These are phyloP conservation scores for Solanum hybrid DNA, from an alignment of 305 asterid species.

Conservation along the genomic window DNA sequence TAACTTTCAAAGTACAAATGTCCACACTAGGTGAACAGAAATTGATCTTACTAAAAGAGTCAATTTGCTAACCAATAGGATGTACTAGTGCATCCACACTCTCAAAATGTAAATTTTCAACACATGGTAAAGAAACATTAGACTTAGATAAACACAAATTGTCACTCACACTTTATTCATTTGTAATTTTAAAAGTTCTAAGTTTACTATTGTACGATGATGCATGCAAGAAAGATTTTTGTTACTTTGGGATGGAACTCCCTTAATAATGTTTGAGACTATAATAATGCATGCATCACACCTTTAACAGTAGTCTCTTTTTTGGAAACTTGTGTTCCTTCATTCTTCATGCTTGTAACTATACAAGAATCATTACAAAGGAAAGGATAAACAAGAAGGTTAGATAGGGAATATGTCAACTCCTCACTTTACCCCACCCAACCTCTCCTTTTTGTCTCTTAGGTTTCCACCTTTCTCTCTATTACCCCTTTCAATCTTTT, in stretches of 20 bases:
- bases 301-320: background rate
- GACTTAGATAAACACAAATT: background rate
- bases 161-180: background rate
- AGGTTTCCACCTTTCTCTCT: background rate
- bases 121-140: background rate
- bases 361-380: background rate
- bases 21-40: background rate
- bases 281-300: background rate
- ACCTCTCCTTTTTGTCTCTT: background rate
- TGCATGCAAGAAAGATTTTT: background rate
- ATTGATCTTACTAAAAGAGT: background rate
- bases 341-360: background rate
- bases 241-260: background rate
- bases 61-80: background rate
- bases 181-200: too few relatives aligned
- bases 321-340: background rate
- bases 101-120: background rate
- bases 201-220: background rate
- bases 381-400: background rate
- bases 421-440: background rate
- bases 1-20: background rate
- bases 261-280: background rate
- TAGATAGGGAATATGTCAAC: background rate
- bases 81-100: background rate
- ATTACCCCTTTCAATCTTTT: background rate